phyloP scores from a whole-genome alignment of 257 asterid genomes.

The Scutellaria baicalensis region DNA sequence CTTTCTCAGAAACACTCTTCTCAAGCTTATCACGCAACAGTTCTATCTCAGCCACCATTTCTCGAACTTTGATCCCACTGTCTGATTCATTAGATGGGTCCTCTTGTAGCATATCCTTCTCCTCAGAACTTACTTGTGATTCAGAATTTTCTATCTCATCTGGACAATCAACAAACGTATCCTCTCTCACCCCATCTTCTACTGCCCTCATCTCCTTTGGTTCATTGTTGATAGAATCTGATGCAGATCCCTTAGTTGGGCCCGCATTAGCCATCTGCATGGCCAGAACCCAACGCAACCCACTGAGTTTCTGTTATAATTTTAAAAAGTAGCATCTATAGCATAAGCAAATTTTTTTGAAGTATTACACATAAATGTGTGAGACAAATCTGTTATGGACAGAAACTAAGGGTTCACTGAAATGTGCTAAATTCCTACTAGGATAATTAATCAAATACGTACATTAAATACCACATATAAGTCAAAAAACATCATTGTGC shows the following conservation, averaged over 20 bases:
- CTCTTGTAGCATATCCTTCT: constrained; percentile 32
- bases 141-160: constrained; percentile 82
- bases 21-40: constrained; percentile 49
- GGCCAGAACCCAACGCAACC: constrained; percentile 13
- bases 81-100: constrained; percentile 36
- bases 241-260: constrained; percentile 13
- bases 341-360: background rate
- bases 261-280: constrained; percentile 31
- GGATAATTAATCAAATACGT: background rate
- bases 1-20: constrained; percentile 48
- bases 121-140: constrained; percentile 48
- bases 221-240: constrained; percentile 25
- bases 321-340: background rate
- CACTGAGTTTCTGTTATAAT: constrained; percentile 6
- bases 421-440: background rate
- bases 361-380: background rate
- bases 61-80: constrained; percentile 36
- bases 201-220: constrained; percentile 30
- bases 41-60: constrained; percentile 53
- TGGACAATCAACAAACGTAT: constrained; percentile 91
- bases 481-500: background rate
- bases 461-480: background rate
- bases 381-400: too few relatives aligned
- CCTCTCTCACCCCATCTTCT: constrained; percentile 74
- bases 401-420: background rate